phyloP scores from a whole-genome alignment of 352 stramenopile species.

The Albugo candida region DNA sequence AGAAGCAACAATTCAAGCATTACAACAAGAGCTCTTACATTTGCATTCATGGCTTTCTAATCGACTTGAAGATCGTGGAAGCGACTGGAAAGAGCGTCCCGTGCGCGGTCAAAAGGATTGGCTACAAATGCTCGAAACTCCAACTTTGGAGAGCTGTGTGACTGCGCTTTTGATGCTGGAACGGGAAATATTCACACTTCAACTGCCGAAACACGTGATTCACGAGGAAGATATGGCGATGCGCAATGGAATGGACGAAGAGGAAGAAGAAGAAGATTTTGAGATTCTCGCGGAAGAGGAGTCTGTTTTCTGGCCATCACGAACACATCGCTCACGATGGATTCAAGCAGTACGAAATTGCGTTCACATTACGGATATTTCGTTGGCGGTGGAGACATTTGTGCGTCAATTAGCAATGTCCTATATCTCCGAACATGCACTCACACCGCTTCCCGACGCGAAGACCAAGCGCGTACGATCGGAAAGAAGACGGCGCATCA shows the following conservation, averaged over 20 bases:
- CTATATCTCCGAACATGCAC: slow-evolving; percentile 27
- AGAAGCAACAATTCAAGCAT: slow-evolving; percentile 20
- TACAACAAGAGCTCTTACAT: slow-evolving; percentile 33
- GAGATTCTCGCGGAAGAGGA: slow-evolving; percentile 37
- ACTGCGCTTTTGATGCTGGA: slow-evolving; percentile 32
- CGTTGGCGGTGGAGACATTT: slow-evolving; percentile 36
- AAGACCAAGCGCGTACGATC: slow-evolving; percentile 43
- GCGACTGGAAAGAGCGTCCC: slow-evolving; percentile 30
- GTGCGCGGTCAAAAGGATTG: slow-evolving; percentile 19
- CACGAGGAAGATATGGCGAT: slow-evolving; percentile 25
- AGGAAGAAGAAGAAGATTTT: slow-evolving; percentile 46
- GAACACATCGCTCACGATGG: slow-evolving; percentile 49
- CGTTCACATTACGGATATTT: slow-evolving; percentile 27
- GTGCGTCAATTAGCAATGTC: slow-evolving; percentile 49
- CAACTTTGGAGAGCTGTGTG: slow-evolving; percentile 16
- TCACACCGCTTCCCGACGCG: slow-evolving; percentile 32
- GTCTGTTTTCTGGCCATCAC: slow-evolving; percentile 45
- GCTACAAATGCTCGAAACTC: slow-evolving; percentile 21
- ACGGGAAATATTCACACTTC: slow-evolving; percentile 33
- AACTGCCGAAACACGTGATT: slow-evolving; percentile 6
- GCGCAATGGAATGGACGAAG: slow-evolving; percentile 46
- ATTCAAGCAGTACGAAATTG: slow-evolving; percentile 33
- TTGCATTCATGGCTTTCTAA: slow-evolving; percentile 41
- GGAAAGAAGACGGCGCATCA: slow-evolving; percentile 45
- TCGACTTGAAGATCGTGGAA: slow-evolving; percentile 37